Percentiles rank a stretch among this genome's conserved stretches.
phyloP scores from a whole-genome alignment of 805 yeast species.

The Ogataea saltuana region DNA sequence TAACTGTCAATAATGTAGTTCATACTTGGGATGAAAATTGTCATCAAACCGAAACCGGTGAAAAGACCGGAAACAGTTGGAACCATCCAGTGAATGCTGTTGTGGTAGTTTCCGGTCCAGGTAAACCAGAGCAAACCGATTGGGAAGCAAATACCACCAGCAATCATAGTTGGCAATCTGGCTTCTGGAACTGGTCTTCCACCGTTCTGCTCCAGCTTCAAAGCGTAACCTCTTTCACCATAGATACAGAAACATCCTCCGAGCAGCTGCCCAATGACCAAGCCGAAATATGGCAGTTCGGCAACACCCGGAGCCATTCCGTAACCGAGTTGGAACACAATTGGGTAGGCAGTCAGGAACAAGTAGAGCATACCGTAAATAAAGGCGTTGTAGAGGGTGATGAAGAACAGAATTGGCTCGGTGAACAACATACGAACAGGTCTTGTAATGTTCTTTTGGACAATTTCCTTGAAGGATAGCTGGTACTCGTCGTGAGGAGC shows the following conservation, averaged over 20 bases:
- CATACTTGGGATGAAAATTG: slow-evolving; percentile 67
- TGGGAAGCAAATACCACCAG: slow-evolving; percentile 71
- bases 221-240: slow-evolving; percentile 55
- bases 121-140: slow-evolving; percentile 82
- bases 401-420: slow-evolving; percentile 72
- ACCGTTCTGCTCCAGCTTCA: slow-evolving; percentile 49
- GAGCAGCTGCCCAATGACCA: slow-evolving; percentile 65
- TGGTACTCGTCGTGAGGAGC: slow-evolving; percentile 72
- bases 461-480: slow-evolving; percentile 57
- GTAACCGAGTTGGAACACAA: slow-evolving; percentile 65
- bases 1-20: slow-evolving; percentile 76
- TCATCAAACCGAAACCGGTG: slow-evolving; percentile 66
- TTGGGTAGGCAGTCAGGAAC: slow-evolving; percentile 73
- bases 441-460: slow-evolving; percentile 61
- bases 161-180: slow-evolving; percentile 73
- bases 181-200: slow-evolving; percentile 75
- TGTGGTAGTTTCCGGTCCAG: slow-evolving; percentile 81
- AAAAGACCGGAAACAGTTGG: slow-evolving; percentile 67
- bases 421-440: slow-evolving; percentile 65
- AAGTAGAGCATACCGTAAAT: slow-evolving; percentile 79
- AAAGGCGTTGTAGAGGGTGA: slow-evolving; percentile 73
- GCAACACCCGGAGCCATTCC: slow-evolving; percentile 62
- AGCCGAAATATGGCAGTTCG: slow-evolving; percentile 77
- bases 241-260: slow-evolving; percentile 57
- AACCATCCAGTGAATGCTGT: slow-evolving; percentile 76